Base-by-base conservation (phyloP, 192 early-diverging fungal genomes). In the Globomyces pollinis-pini region DNA sequence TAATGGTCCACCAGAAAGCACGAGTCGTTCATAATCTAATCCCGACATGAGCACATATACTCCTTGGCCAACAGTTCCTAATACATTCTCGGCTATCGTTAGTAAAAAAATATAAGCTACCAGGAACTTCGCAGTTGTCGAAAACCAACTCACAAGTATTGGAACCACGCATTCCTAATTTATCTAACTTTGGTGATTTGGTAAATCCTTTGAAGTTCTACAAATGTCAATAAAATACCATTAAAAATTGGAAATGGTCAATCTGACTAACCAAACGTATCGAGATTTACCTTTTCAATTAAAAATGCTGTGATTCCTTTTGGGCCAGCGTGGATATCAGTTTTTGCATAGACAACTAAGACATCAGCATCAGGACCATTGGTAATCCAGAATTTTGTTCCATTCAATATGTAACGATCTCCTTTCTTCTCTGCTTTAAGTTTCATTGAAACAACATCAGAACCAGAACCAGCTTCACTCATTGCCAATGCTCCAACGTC, bases 21-120 rank as follows among this genome's bases (percentile, higher is more conserved):
- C 92, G 18, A 93, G 70, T 35, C 94, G 80, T 68, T 94, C 94
- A 52, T 87, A 70, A 54, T 94, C 91, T 6, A 97, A 72, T n/a
- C 92, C 92, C 57, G 85, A 88, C 92, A 97, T 97, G 26, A 94
- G 74, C 1, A 97, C 91, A 66, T 97, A 94, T 8, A 94, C 91
- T 36, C 94, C 94, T 59, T 86, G 79, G 49, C 84, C 86, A n/a
- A 80, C 86, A 34, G 66, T 58, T 26, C 94, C 91, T 29, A 97
- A 67, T 3, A 97, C 77, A 71, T 97, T 97, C 62, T 90, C 91
- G 1, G 47, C 82, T 71, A 55, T 12, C 47, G 21, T 20, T 0
- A 54, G 18, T 29, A 42, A n/a, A n/a, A n/a, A n/a, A n/a, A n/a
- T n/a, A n/a, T n/a, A 24, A 29, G 30, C 4, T 26, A 75, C 72